A percentile compares a stretch with the other conserved stretches of the same genome.
Conservation (phyloP, 2,329 filamentous ascomycete species). For the Fusarium humuli region DNA sequence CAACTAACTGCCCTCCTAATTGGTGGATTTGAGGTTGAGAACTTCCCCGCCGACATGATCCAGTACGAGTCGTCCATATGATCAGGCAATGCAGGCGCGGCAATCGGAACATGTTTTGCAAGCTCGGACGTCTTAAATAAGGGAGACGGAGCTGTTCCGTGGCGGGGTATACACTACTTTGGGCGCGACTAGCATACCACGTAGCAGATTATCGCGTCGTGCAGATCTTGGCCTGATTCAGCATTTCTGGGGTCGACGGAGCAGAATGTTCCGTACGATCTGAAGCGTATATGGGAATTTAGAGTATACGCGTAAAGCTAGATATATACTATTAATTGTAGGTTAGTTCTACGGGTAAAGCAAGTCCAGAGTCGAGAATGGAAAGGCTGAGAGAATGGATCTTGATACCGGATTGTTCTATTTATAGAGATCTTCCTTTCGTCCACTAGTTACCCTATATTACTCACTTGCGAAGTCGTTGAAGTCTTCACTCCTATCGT, state of each 20-base stretch:
- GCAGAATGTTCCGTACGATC: not conserved
- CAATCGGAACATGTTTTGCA: not conserved
- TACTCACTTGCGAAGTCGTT: not conserved
- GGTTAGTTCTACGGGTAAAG: not conserved
- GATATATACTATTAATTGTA: not conserved
- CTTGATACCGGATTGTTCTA: not conserved
- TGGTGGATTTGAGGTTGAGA: not conserved
- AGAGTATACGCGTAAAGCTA: not conserved
- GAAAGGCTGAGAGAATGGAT: not conserved
- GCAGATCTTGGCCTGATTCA: not conserved
- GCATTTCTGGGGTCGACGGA: not conserved
- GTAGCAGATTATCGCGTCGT: not conserved
- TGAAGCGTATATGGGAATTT: not conserved
- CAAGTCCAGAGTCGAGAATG: not conserved
- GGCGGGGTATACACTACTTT: constrained; percentile 14
- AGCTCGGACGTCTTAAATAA: not conserved
- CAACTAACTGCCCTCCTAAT: not conserved
- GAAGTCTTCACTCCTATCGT: not conserved
- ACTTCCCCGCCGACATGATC: not conserved
- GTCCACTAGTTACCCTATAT: not conserved
- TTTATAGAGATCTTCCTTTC: not conserved
- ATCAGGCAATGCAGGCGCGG: not conserved
- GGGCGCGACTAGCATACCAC: not conserved
- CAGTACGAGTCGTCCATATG: not conserved
- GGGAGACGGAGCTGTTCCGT: constrained; percentile 12